These are phyloP conservation scores for Panicum virgatum DNA, from an alignment of 202 grass and related monocot species.

Conservation along the genomic window DNA sequence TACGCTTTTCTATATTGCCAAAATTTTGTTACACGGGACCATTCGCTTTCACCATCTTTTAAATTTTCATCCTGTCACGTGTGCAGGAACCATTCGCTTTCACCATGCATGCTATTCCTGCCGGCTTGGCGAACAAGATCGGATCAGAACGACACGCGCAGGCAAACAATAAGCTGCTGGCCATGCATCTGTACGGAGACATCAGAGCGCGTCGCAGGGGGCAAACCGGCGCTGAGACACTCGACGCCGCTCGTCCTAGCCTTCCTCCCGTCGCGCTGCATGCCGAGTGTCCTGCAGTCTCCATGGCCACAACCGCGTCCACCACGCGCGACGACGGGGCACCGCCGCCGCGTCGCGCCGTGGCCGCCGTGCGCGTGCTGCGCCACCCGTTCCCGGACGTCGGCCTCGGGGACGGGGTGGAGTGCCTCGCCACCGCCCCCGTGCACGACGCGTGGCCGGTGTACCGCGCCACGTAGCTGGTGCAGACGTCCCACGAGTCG, in stretches of 20 bases:
- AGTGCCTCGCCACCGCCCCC: conserved; percentile 55
- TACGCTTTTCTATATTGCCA: no score
- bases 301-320: background rate
- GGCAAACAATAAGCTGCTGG: background rate
- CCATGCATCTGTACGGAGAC: background rate
- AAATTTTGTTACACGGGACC: no score
- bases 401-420: conserved; percentile 55
- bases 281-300: background rate
- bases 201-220: background rate
- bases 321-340: background rate
- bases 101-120: background rate
- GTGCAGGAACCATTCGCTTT: background rate
- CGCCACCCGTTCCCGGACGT: conserved; percentile 71
- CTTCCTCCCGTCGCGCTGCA: background rate
- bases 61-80: no score
- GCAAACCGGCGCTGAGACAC: background rate
- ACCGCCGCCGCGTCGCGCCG: background rate
- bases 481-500: conserved; percentile 38
- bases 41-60: no score
- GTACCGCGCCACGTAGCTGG: conserved; percentile 57
- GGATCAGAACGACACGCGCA: background rate
- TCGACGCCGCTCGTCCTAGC: background rate
- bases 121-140: background rate
- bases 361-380: conserved; percentile 35
- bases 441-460: conserved; percentile 59